Base-by-base conservation (phyloP, 176 grass and related monocot species). In the Triticum dicoccoides region DNA sequence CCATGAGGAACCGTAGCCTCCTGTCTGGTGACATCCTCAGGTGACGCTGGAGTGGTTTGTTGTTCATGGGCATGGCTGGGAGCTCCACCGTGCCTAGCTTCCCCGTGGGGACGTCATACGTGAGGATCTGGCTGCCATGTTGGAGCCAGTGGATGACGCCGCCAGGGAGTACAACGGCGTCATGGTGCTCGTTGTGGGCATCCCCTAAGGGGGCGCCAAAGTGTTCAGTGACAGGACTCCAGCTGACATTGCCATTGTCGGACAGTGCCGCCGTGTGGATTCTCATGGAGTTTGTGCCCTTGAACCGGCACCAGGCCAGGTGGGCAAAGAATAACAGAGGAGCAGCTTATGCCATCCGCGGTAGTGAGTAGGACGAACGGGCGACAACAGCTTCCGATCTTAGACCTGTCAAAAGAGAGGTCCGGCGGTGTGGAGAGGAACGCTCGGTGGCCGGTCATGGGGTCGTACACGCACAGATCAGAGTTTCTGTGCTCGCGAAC, bases 311-410 rank as follows among this genome's bases (percentile, higher is more conserved):
- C 29, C 14, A 15, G 13, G 30, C 30, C 30, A 1, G 3, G 3
- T 9, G 30, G 30, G 14, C 7, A 14, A 32, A 30, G 29, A 68
- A 33, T 32, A 65, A 0, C 29, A 32, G 65, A 33, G 29, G 45
- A 49, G 12, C 65, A 1, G 65, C 2, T 30, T 12, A 67, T 4
- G 65, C 29, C 65, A 6, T 68, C 65, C 0, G 65, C 14, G 0
- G 30, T 0, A 32, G 65, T 68, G 14, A 68, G 65, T 3, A 34
- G 14, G 2, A 68, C 14, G 6, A 0, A 68, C 1, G 13, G 45
- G 4, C 0, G 45, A 49, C 45, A 49, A 13, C 0, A 0, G 45
- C 12, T 0, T 49, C 45, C 12, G 0, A 49, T 68, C 0, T 0
- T 0, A 32, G 8, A 68, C 29, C 14, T 33, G 65, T 32, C 2